phyloP scores from a whole-genome alignment of 345 rosid genomes.

The Microcos paniculata region DNA sequence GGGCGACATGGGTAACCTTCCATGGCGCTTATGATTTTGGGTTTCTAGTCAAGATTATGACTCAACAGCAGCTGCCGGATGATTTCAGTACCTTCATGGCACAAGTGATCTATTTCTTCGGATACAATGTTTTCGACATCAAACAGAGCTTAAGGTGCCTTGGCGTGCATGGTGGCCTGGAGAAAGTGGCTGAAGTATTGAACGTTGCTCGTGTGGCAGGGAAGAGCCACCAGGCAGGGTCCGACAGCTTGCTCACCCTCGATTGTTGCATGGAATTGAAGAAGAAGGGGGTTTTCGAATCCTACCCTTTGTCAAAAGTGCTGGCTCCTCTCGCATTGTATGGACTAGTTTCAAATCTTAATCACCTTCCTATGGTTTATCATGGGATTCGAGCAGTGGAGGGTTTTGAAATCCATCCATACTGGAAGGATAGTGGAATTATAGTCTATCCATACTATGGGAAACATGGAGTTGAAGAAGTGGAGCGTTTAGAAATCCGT shows the following conservation, averaged over 20 bases:
- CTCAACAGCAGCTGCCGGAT: background rate
- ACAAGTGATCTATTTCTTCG: background rate
- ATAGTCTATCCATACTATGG: too few species aligned
- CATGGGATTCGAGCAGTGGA: too few species aligned
- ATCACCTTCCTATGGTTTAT: too few species aligned
- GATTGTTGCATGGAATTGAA: background rate
- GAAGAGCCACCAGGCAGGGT: constrained; percentile 39
- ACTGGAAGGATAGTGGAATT: too few species aligned
- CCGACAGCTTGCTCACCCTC: constrained; percentile 37
- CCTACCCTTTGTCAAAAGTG: fast-evolving
- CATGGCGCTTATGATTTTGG: constrained; percentile 10
- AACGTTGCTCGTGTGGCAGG: constrained; percentile 28
- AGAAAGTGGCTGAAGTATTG: constrained; percentile 24
- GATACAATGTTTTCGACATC: background rate
- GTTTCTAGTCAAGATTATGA: background rate
- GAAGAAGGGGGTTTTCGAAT: background rate
- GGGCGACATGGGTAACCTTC: background rate
- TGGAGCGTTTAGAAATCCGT: too few species aligned
- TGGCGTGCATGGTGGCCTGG: constrained; percentile 22
- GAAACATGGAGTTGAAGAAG: too few species aligned
- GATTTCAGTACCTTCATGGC: background rate
- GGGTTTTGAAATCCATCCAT: too few species aligned
- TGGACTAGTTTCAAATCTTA: background rate
- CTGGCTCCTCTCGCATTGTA: background rate
- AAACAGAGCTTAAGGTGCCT: background rate